Percentiles rank a stretch among this genome's conserved stretches.
These are phyloP conservation scores for Mesembryanthemum crystallinum DNA, from an alignment of 148 eudicot species.

Conservation along the genomic window DNA sequence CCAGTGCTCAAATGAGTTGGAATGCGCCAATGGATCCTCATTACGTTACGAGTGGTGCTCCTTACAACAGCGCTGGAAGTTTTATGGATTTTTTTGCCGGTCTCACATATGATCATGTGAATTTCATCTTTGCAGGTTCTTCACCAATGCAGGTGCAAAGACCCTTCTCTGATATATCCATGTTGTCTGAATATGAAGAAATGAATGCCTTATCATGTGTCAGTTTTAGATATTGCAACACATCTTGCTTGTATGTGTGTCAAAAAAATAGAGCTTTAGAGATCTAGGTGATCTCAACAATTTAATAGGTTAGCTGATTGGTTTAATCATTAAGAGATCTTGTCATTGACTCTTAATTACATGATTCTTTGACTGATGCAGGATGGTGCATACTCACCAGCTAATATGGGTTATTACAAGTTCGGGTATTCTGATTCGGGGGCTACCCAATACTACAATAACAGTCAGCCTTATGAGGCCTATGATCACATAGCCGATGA, in stretches of 20 bases:
- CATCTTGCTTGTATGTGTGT: background rate
- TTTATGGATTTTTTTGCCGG: constrained; percentile 92
- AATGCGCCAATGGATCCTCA: constrained; percentile 51
- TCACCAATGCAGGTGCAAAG: constrained; percentile 57
- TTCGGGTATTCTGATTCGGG: constrained; percentile 78
- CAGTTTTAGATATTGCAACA: background rate
- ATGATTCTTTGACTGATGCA: constrained; percentile 30
- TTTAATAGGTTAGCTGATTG: background rate
- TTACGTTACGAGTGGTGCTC: constrained; percentile 44
- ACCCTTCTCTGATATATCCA: background rate
- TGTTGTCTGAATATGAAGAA: background rate
- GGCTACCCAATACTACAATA: constrained; percentile 58
- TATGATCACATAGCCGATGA: constrained; percentile 47
- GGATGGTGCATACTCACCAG: constrained; percentile 67
- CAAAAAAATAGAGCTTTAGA: background rate
- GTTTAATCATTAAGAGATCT: too few relatives aligned
- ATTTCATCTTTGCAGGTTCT: constrained; percentile 84
- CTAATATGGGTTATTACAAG: constrained; percentile 61
- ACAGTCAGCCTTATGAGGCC: constrained; percentile 45
- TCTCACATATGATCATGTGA: constrained; percentile 86
- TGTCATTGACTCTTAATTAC: background rate
- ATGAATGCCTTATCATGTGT: background rate
- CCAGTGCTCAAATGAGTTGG: constrained; percentile 58
- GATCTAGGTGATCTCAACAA: background rate
- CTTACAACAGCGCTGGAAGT: constrained; percentile 73